Percentiles rank a stretch among this genome's conserved stretches.
Evolutionary conservation across 768 basidiomycete genomes (phyloP).

Genomic region (Cystofilobasidium macerans): DNA sequence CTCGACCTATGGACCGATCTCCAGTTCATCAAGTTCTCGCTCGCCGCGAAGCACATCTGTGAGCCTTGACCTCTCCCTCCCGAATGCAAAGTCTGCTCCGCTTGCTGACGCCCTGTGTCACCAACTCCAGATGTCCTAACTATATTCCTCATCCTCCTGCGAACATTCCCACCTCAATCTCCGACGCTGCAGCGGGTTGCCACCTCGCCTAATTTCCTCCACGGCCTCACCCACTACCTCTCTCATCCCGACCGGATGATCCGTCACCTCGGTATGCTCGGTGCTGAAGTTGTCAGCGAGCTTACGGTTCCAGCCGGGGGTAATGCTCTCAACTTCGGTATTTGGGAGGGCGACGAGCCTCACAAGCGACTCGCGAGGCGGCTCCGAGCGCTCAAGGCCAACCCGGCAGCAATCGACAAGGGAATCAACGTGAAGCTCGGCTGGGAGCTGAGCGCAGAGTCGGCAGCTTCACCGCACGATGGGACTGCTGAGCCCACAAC

Average conservation of each 20-base stretch:
- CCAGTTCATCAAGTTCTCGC: constrained; percentile 68
- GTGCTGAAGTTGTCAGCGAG: constrained; percentile 54
- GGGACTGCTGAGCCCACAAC: too few species aligned
- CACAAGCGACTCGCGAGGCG: constrained; percentile 55
- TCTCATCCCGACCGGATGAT: constrained; percentile 62
- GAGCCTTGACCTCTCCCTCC: constrained; percentile 34
- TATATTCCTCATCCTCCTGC: constrained; percentile 52
- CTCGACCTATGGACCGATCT: constrained; percentile 62
- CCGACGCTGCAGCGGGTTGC: constrained; percentile 47
- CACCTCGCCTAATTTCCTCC: constrained; percentile 13
- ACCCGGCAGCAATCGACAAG: constrained; percentile 20
- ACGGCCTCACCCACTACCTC: constrained; percentile 47
- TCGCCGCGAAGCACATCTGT: constrained; percentile 67
- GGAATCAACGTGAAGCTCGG: neutral
- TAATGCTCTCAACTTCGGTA: constrained; percentile 61
- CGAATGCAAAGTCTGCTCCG: neutral
- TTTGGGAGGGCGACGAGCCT: constrained; percentile 66
- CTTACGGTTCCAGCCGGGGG: constrained; percentile 7
- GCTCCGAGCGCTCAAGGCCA: constrained; percentile 42
- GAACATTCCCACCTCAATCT: constrained; percentile 61
- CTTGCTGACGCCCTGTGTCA: neutral
- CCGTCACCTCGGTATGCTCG: constrained; percentile 83
- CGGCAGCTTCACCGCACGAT: too few species aligned
- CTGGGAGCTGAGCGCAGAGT: neutral
- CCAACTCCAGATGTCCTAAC: constrained; percentile 52